Conservation (phyloP, 768 basidiomycete species). For the Suillus variegatus region DNA sequence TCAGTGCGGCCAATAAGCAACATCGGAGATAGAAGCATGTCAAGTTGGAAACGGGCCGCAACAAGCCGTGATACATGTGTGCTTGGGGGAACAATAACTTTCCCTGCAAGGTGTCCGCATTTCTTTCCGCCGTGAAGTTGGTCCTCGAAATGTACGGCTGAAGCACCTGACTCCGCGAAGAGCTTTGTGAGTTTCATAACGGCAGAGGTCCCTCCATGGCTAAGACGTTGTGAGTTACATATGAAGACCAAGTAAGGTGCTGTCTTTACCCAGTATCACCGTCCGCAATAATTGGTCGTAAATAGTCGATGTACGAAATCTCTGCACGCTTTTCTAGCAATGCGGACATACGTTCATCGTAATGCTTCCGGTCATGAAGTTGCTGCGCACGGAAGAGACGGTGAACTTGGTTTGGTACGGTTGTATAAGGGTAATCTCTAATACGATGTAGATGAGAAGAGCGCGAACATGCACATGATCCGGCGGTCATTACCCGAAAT, state of each 20-base stretch:
- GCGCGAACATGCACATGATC: background rate
- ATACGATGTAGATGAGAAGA: slow-evolving; percentile 9
- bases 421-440: slow-evolving; percentile 95
- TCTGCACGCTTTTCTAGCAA: slow-evolving; percentile 64
- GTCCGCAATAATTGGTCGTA: slow-evolving; percentile 92
- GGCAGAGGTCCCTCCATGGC: slow-evolving; percentile 90
- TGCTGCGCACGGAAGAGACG: slow-evolving; percentile 90
- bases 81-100: slow-evolving; percentile 89
- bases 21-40: slow-evolving; percentile 86
- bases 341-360: slow-evolving; percentile 77
- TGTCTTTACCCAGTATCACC: slow-evolving; percentile 83
- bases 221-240: slow-evolving; percentile 30
- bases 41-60: slow-evolving; percentile 87
- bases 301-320: slow-evolving; percentile 82
- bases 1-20: slow-evolving; percentile 91
- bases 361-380: slow-evolving; percentile 91
- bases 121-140: slow-evolving; percentile 95
- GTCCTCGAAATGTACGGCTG: slow-evolving; percentile 92
- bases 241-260: background rate
- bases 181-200: slow-evolving; percentile 95
- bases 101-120: slow-evolving; percentile 90
- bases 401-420: slow-evolving; percentile 94
- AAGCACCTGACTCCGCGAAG: slow-evolving; percentile 93
- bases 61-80: slow-evolving; percentile 85
- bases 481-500: slow-evolving; percentile 61